Percentiles rank a stretch among this genome's conserved stretches.
These are phyloP conservation scores for Nigrospora oryzae DNA, from an alignment of 2,329 filamentous ascomycete species.

Conservation along the genomic window DNA sequence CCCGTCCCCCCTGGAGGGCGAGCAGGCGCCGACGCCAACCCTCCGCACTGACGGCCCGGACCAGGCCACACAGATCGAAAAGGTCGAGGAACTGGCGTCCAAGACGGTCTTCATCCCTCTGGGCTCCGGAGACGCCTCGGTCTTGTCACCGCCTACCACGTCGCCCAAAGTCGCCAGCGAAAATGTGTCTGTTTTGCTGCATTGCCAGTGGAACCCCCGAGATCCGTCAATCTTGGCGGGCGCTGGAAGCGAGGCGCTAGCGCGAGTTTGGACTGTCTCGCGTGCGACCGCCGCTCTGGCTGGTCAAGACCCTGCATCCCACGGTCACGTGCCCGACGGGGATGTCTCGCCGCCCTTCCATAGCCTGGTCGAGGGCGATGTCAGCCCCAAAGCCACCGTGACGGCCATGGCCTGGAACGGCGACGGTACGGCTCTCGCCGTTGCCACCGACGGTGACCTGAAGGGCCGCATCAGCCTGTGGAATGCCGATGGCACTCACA, in stretches of 20 bases:
- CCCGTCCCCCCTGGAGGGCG: slow-evolving; percentile 54
- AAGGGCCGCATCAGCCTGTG: slow-evolving; percentile 48
- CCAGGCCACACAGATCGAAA: slow-evolving; percentile 56
- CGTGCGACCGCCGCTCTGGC: slow-evolving; percentile 38
- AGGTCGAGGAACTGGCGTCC: slow-evolving; percentile 50
- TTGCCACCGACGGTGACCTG: slow-evolving; percentile 47
- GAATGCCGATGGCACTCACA: slow-evolving; percentile 40
- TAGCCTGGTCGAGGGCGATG: slow-evolving; percentile 43
- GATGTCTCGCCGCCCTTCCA: slow-evolving; percentile 29
- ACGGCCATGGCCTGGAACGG: slow-evolving; percentile 54
- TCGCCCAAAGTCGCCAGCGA: slow-evolving; percentile 29
- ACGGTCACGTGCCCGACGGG: slow-evolving; percentile 33
- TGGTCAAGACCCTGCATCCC: slow-evolving; percentile 31
- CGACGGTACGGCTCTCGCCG: slow-evolving; percentile 45
- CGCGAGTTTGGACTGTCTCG: slow-evolving; percentile 58
- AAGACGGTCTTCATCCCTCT: slow-evolving; percentile 55
- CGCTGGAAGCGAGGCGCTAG: slow-evolving; percentile 62
- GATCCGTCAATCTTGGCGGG: slow-evolving; percentile 58
- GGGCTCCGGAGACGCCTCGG: slow-evolving; percentile 25
- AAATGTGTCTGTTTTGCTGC: slow-evolving; percentile 53
- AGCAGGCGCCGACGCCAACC: slow-evolving; percentile 42
- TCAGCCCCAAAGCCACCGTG: slow-evolving; percentile 42
- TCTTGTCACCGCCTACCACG: slow-evolving; percentile 25
- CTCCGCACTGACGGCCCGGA: slow-evolving; percentile 53
- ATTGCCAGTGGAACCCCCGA: slow-evolving; percentile 61